Conservation (phyloP, 2,329 filamentous ascomycete genomes). For the Claviceps africana region DNA sequence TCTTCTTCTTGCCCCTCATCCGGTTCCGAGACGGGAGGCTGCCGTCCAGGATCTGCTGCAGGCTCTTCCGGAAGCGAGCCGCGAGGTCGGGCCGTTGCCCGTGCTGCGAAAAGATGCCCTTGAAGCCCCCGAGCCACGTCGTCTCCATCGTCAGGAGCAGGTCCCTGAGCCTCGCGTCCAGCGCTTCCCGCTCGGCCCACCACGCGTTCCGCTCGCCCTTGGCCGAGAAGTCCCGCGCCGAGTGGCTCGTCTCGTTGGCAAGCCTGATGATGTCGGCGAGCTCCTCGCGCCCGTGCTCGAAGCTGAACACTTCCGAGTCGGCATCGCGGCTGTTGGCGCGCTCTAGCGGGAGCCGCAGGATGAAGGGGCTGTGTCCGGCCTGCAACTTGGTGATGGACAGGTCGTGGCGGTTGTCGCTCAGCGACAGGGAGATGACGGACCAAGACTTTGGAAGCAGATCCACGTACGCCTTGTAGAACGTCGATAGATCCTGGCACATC, state of each 20-base stretch:
- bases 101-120: constrained; percentile 77
- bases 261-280: constrained; percentile 68
- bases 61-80: constrained; percentile 60
- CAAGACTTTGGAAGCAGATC: constrained; percentile 72
- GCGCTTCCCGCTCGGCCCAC: constrained; percentile 74
- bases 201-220: constrained; percentile 69
- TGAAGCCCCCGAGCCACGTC: constrained; percentile 91
- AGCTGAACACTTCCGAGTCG: constrained; percentile 68
- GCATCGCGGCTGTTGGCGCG: constrained; percentile 68
- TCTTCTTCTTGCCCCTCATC: constrained; percentile 43
- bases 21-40: constrained; percentile 72
- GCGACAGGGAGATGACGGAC: constrained; percentile 72
- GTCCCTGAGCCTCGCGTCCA: constrained; percentile 65
- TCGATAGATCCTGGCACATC: constrained; percentile 36
- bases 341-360: constrained; percentile 73
- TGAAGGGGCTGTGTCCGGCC: constrained; percentile 62
- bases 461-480: constrained; percentile 68
- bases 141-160: constrained; percentile 78
- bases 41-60: constrained; percentile 67
- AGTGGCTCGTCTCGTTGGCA: constrained; percentile 74
- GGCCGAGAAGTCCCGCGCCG: constrained; percentile 52
- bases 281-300: constrained; percentile 64
- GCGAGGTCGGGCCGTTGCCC: constrained; percentile 48
- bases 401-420: constrained; percentile 72
- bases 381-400: constrained; percentile 81